Evolutionary conservation across 805 yeast genomes (phyloP), one percentile per base, ranked within the genome.

Genomic region (Candida arabinofermentans): DNA sequence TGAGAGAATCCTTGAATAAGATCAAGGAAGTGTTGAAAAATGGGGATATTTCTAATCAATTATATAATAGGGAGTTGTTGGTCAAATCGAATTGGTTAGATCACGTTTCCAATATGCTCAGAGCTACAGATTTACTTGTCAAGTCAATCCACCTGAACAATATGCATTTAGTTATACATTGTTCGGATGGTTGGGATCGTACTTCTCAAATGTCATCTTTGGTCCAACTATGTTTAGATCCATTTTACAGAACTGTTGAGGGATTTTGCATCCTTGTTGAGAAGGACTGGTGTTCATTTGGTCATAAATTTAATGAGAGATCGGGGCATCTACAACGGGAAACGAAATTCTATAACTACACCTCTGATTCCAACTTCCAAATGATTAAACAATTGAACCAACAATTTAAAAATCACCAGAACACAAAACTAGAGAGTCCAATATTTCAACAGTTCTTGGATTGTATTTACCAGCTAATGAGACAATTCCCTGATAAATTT

Each of bases 121-220:
- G 80, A 36, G 82, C 95, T 0, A 83, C 89, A 0, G 90, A 86
- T 42, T 72, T 85, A 27, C 75, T 93, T 36, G 79, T 84, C 21
- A 83, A 87, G 55, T 84, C 91, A n/a, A 74, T 93, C 18, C 86
- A 86, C 40, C 77, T 83, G 52, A 87, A 88, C 61, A 79, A 81
- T 47, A 84, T 93, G 16, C 95, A 91, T 59, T 73, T 91, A 4
- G 59, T 93, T 8, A 75, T 93, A 6, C 99, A 93, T 66, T 93
- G 99, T 60, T 88, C 97, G 1, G 99, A 93, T 66, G 99, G 99
- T 1, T 93, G 99, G 99, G 99, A 93, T 59, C 70, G 99, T 43
- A 93, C 99, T 0, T 79, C 97, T 0, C 98, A 93, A 58, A 77
- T 90, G 1, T 74, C 89, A 5, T 83, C 96, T 2, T 66, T 93